Conservation (phyloP, 2,329 filamentous ascomycete genomes). For the Fusarium solani-melongenae region DNA sequence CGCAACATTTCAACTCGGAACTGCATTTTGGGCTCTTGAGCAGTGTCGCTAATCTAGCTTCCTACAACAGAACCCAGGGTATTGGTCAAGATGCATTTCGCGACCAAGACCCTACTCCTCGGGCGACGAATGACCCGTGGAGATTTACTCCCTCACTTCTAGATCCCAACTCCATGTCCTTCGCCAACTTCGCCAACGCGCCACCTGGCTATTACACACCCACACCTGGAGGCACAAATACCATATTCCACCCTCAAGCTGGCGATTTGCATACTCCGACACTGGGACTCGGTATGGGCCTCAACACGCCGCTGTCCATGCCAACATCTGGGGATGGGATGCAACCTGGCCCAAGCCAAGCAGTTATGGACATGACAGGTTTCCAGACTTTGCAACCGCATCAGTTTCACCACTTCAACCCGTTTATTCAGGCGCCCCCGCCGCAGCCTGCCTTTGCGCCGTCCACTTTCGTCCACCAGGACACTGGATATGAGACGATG, state of each 20-base stretch:
- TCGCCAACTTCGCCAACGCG: constrained; percentile 82
- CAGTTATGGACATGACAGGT: constrained; percentile 71
- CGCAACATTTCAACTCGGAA: background rate
- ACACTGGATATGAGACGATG: constrained; percentile 83
- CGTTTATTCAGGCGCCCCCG: constrained; percentile 73
- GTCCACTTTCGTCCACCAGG: constrained; percentile 82
- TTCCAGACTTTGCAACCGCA: constrained; percentile 74
- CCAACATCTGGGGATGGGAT: constrained; percentile 74
- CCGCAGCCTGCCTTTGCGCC: constrained; percentile 75
- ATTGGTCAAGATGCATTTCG: constrained; percentile 54
- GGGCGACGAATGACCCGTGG: constrained; percentile 83
- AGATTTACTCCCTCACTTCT: constrained; percentile 89
- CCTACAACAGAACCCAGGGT: constrained; percentile 31
- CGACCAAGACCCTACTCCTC: constrained; percentile 85
- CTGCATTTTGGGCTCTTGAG: background rate
- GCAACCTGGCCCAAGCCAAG: constrained; percentile 63
- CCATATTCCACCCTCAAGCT: constrained; percentile 83
- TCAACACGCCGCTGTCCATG: constrained; percentile 85
- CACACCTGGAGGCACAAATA: constrained; percentile 83
- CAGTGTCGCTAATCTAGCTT: constrained; percentile 23
- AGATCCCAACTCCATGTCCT: constrained; percentile 86
- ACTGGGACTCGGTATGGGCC: constrained; percentile 77
- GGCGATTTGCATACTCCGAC: constrained; percentile 89
- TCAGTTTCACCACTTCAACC: constrained; percentile 74
- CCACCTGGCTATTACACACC: constrained; percentile 88